Percentiles rank a stretch among this genome's conserved stretches.
These are phyloP conservation scores for Phytophthora pini DNA, from an alignment of 352 stramenopile genomes.

Conservation along the genomic window DNA sequence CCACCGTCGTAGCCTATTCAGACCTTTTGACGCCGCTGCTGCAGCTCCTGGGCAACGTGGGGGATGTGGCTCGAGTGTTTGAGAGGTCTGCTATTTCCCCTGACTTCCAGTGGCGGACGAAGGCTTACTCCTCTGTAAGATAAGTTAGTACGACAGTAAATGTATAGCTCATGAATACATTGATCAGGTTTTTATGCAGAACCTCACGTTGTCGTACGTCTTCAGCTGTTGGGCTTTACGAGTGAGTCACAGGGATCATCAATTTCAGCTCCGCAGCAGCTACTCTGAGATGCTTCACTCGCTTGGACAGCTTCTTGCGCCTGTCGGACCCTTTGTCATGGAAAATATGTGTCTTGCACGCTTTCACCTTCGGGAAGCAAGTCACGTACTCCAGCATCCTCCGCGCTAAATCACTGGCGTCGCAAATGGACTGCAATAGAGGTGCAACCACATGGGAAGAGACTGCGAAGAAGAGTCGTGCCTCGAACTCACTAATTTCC, in stretches of 20 bases:
- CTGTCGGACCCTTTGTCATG: constrained; percentile 15
- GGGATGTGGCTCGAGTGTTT: constrained; percentile 24
- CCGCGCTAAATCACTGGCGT: constrained; percentile 20
- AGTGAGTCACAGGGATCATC: neutral
- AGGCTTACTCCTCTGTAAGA: neutral
- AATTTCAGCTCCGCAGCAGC: constrained; percentile 11
- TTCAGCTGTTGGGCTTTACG: no score
- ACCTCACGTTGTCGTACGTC: no score
- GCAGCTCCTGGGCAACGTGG: constrained; percentile 18
- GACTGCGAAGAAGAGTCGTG: constrained; percentile 2
- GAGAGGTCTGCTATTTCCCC: constrained; percentile 20
- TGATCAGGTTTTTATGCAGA: no score
- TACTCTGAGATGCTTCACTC: constrained; percentile 18
- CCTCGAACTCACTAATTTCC: no score
- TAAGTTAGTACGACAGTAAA: no score
- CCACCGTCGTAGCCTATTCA: constrained; percentile 10
- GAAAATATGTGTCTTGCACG: constrained; percentile 26
- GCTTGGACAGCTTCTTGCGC: constrained; percentile 19
- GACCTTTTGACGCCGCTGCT: constrained; percentile 30
- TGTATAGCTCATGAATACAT: no score
- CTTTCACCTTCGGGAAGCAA: constrained; percentile 15
- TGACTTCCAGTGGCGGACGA: constrained; percentile 4
- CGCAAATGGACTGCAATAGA: constrained; percentile 27
- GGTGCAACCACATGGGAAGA: constrained; percentile 30
- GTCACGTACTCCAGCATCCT: constrained; percentile 37